Evolutionary conservation across 371 early-diverging fungal genomes (phyloP).

Genomic region (Capniomyces stellatus): DNA sequence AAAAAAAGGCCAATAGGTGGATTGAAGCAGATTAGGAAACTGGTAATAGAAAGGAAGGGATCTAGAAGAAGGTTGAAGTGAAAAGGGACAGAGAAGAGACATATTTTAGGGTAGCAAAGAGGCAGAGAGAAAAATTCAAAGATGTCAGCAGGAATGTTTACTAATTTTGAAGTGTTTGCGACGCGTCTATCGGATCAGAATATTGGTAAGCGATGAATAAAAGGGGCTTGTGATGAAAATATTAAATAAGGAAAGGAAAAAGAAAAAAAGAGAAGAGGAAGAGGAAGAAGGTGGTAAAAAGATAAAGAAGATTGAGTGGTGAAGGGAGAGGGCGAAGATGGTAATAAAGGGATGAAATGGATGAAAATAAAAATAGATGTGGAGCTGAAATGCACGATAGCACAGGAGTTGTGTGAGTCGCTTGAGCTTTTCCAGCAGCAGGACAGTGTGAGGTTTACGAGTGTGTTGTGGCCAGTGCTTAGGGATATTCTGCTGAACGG

Average conservation of each 20-base stretch:
- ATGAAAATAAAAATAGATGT: constrained; percentile 18
- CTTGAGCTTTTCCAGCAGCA: constrained; percentile 71
- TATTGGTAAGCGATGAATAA: constrained; percentile 21
- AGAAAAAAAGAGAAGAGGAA: background rate
- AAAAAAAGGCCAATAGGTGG: too few relatives aligned
- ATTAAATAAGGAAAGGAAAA: background rate
- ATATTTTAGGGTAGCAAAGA: too few relatives aligned
- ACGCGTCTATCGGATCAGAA: constrained; percentile 42
- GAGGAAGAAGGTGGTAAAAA: background rate
- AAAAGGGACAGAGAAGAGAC: too few relatives aligned
- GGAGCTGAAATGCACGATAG: constrained; percentile 60
- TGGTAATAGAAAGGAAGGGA: too few relatives aligned
- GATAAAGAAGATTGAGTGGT: background rate
- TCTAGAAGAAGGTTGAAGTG: too few relatives aligned
- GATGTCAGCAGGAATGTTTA: constrained; percentile 6
- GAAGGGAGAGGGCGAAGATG: background rate
- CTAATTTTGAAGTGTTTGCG: constrained; percentile 47
- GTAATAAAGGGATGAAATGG: background rate
- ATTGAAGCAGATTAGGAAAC: too few relatives aligned
- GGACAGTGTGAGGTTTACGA: constrained; percentile 63
- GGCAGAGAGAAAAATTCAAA: background rate
- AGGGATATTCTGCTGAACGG: constrained; percentile 51
- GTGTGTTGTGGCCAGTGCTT: constrained; percentile 67
- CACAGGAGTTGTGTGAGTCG: constrained; percentile 76
- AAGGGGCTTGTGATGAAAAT: background rate